Base-by-base conservation (phyloP, 345 rosid species). In the Sisymbrium irio region DNA sequence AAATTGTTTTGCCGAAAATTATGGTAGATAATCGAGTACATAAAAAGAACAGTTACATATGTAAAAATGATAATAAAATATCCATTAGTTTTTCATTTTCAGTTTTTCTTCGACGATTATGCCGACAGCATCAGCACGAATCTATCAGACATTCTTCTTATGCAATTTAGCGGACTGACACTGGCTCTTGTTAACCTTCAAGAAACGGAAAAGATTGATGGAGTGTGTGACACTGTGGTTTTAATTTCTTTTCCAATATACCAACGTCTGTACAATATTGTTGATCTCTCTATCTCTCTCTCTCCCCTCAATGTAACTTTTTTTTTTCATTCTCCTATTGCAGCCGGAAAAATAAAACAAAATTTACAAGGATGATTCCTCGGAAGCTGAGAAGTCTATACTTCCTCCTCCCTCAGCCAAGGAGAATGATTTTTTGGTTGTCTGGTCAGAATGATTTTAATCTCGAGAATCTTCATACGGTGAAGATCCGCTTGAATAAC, bases 381-480 rank as follows among this genome's bases (percentile, higher is more conserved):
- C 53, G 4, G 40, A 60, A 37, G 59, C 68, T 40, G 42, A 22
- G 3, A 44, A 65, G 17, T 25, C 32, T 59, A 42, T 39, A 66
- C 65, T 49, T 78, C 56, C 58, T 78, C 56, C 58, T 75, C 74
- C 42, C 55, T 59, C 66, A 58, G 74, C 65, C 46, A 58, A 32
- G 39, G 75, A 71, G 57, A 71, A 68, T 39, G 32, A 12, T 39
- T 32, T 15, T 27, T 13, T 6, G 39, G 25, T 22, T 40, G 40
- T 44, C 15, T 32, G n/a, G 35, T 59, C 30, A 62, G 36, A 27
- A 42, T 44, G 65, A 13, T 4, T 12, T 58, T 81, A 82, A 36
- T 90, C 97, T 0, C 81, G 85, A 55, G 82, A 83, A 82, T 95
- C 99, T 81, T 92, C 97, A 11, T 81, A 92, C 13, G 97, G 88